Evolutionary conservation across 345 rosid species (phyloP).

Genomic region (Abelmoschus esculentus): DNA sequence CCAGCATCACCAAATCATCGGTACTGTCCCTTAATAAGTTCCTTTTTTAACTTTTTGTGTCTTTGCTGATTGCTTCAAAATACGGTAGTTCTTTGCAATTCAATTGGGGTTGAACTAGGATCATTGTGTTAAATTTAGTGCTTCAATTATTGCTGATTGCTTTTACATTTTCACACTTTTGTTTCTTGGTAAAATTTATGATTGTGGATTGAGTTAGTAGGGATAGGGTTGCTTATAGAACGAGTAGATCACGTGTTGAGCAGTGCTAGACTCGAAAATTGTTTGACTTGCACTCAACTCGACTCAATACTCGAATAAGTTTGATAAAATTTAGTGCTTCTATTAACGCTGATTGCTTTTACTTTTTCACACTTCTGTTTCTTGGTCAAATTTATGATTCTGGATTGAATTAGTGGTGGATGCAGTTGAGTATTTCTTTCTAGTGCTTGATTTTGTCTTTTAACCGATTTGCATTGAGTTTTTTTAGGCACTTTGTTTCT

Average conservation of each 20-base stretch:
- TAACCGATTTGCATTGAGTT: conserved; percentile 3
- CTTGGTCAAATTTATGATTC: neutral
- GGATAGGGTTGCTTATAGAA: neutral
- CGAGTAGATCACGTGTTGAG: too few species aligned
- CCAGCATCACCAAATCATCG: conserved; percentile 55
- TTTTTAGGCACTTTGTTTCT: neutral
- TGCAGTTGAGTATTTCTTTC: neutral
- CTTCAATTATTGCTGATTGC: neutral
- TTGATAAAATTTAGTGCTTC: neutral
- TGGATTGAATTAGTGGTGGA: neutral
- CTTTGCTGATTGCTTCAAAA: too few species aligned
- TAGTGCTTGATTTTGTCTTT: neutral
- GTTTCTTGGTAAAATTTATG: neutral
- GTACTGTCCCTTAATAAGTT: conserved; percentile 18
- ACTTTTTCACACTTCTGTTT: neutral
- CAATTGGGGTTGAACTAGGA: too few species aligned
- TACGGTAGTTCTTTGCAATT: neutral
- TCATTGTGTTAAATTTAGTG: too few species aligned
- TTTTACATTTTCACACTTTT: neutral
- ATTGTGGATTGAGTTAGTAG: neutral
- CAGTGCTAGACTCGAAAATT: too few species aligned
- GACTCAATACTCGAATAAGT: too few species aligned
- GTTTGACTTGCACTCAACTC: neutral
- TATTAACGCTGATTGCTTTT: neutral
- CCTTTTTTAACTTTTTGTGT: neutral